phyloP scores from a whole-genome alignment of 2,329 filamentous ascomycete species.

The Lachnum nothofagi region DNA sequence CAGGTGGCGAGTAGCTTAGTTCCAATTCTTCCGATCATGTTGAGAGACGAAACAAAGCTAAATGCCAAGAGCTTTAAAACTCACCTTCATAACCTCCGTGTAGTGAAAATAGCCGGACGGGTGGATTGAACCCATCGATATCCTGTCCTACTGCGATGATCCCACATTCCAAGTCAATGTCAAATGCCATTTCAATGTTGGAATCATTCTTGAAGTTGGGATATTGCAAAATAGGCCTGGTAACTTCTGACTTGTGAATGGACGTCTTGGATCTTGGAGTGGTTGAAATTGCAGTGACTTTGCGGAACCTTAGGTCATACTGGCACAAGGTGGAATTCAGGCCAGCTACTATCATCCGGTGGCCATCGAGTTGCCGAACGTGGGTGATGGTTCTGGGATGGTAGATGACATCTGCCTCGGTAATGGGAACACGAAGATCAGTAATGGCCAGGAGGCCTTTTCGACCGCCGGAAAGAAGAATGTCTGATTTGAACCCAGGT shows the following conservation, averaged over 20 bases:
- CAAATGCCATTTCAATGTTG: constrained; percentile 47
- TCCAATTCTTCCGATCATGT: too few relatives aligned
- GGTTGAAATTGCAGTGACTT: constrained; percentile 1
- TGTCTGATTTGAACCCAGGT: constrained; percentile 20
- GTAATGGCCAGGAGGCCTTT: constrained; percentile 38
- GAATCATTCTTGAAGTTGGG: constrained; percentile 46
- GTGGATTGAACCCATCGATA: constrained; percentile 6
- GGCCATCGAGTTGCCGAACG: constrained; percentile 43
- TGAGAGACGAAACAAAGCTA: too few relatives aligned
- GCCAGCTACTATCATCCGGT: constrained; percentile 51
- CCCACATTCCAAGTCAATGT: constrained; percentile 43
- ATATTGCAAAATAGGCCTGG: constrained; percentile 44
- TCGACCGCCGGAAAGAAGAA: constrained; percentile 49
- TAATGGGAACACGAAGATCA: constrained; percentile 31
- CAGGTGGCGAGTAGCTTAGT: too few relatives aligned
- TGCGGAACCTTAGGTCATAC: constrained; percentile 51
- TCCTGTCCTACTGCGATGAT: constrained; percentile 49
- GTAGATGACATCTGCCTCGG: constrained; percentile 22
- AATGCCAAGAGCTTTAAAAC: too few relatives aligned
- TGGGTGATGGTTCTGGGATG: constrained; percentile 43
- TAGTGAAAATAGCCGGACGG: constrained; percentile 27
- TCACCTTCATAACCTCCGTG: constrained; percentile 18
- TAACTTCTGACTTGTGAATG: constrained; percentile 1
- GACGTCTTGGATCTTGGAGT: not conserved
- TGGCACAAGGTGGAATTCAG: constrained; percentile 46